A percentile compares a stretch with the other conserved stretches of the same genome.
Evolutionary conservation across 495 filamentous ascomycete species (phyloP).

Genomic region (Hyaloscypha variabilis): DNA sequence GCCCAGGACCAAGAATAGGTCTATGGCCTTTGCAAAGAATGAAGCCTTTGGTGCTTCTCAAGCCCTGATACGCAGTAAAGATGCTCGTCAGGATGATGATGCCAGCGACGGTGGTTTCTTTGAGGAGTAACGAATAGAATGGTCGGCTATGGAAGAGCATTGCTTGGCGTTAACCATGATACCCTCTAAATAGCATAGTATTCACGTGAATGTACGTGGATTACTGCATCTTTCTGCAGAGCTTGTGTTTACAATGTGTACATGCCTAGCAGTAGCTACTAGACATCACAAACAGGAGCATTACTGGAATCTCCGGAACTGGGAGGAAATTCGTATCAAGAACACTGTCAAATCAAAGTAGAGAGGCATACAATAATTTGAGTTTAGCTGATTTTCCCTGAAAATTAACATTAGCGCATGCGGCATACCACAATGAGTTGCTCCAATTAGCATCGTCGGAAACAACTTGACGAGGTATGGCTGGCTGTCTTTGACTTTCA

Average conservation of each 20-base stretch:
- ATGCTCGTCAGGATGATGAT: conserved; percentile 18
- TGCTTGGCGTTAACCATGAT: conserved; percentile 19
- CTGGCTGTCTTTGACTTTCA: neutral
- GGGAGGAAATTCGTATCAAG: too few relatives aligned
- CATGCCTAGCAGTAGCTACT: too few relatives aligned
- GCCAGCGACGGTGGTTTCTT: conserved; percentile 35
- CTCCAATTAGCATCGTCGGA: too few relatives aligned
- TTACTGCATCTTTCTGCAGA: neutral
- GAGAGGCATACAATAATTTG: too few relatives aligned
- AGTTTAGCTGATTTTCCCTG: too few relatives aligned
- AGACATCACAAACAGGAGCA: too few relatives aligned
- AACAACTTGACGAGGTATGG: too few relatives aligned
- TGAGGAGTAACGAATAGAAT: conserved; percentile 18
- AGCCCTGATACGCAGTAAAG: neutral
- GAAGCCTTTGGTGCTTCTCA: conserved; percentile 26
- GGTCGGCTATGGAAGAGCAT: neutral
- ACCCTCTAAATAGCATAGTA: conserved; percentile 16
- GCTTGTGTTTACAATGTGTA: neutral
- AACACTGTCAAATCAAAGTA: too few relatives aligned
- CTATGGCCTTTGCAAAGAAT: conserved; percentile 28
- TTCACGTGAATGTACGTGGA: neutral
- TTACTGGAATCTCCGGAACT: too few relatives aligned
- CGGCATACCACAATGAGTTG: too few relatives aligned
- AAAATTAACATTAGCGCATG: too few relatives aligned
- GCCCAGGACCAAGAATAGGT: conserved; percentile 22